A percentile compares a stretch with the other conserved stretches of the same genome.
Conservation (phyloP, 164 flowering plant species). For the Platanus orientalis region DNA sequence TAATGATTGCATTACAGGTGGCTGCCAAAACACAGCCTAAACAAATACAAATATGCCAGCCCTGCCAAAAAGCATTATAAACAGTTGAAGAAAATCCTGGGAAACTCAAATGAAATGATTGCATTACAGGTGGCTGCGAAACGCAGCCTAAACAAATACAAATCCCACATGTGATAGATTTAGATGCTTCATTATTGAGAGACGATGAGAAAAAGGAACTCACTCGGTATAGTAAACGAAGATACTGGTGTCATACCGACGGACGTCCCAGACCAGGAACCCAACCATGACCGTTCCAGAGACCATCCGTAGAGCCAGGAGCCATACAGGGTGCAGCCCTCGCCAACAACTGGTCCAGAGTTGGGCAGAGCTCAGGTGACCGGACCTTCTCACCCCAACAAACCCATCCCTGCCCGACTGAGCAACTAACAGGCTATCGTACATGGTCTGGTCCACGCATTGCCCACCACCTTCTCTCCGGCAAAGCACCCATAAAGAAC, state of each 20-base stretch:
- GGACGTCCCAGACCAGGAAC: slow-evolving; percentile 46
- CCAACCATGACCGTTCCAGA: slow-evolving; percentile 30
- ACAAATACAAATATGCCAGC: no score
- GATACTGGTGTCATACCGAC: slow-evolving; percentile 30
- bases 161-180: no score
- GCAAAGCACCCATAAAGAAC: slow-evolving; percentile 39
- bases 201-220: slow-evolving; percentile 8
- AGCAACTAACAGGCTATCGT: slow-evolving; percentile 36
- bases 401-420: slow-evolving; percentile 17
- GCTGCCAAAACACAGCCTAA: no score
- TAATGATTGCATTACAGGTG: no score
- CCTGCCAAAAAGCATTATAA: no score
- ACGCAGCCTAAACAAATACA: no score
- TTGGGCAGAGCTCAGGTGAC: slow-evolving; percentile 31
- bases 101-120: no score
- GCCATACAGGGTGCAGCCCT: slow-evolving; percentile 57
- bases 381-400: slow-evolving; percentile 13
- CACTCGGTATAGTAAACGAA: slow-evolving; percentile 74
- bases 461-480: slow-evolving; percentile 24
- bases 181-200: no score
- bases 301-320: slow-evolving; percentile 33
- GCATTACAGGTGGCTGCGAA: no score
- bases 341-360: slow-evolving; percentile 67
- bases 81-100: no score
- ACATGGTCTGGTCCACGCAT: slow-evolving; percentile 15